These are phyloP conservation scores for Aspergillus ochraceoroseus DNA, from an alignment of 2,329 filamentous ascomycete genomes.

Conservation along the genomic window DNA sequence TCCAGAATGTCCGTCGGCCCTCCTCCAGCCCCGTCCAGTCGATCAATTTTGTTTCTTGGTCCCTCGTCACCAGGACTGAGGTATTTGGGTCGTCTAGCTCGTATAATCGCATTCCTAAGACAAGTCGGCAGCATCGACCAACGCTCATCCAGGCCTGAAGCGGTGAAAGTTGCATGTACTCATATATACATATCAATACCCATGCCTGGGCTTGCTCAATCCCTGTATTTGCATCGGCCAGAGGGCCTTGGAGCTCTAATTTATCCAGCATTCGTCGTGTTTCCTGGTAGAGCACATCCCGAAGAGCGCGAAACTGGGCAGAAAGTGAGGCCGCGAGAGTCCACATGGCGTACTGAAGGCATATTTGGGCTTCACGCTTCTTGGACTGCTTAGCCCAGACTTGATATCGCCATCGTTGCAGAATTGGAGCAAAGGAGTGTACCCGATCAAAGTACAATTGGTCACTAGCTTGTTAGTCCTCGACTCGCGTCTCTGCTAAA, in stretches of 20 bases:
- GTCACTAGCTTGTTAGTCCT: constrained; percentile 19
- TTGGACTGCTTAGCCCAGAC: constrained; percentile 22
- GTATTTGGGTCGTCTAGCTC: constrained; percentile 32
- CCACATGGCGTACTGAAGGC: constrained; percentile 39
- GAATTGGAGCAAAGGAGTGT: constrained; percentile 27
- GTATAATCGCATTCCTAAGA: constrained; percentile 35
- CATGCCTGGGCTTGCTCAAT: constrained; percentile 38
- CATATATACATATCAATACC: constrained; percentile 38
- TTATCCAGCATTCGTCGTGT: constrained; percentile 25
- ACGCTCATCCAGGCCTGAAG: constrained; percentile 37
- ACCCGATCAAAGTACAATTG: constrained; percentile 33
- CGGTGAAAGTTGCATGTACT: constrained; percentile 34
- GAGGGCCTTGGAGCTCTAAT: constrained; percentile 14
- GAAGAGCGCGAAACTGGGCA: constrained; percentile 29
- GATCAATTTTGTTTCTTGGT: constrained; percentile 13
- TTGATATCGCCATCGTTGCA: constrained; percentile 29
- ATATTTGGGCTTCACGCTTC: constrained; percentile 19
- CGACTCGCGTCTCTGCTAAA: too few species aligned
- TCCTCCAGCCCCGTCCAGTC: constrained; percentile 35
- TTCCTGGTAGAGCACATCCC: constrained; percentile 26
- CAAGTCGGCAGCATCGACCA: constrained; percentile 36
- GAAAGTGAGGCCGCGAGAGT: constrained; percentile 34
- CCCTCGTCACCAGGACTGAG: constrained; percentile 14
- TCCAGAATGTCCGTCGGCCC: constrained; percentile 39
- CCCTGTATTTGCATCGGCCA: constrained; percentile 8